Base-by-base conservation (phyloP, 805 yeast species). In the Kuraishia floccosa region DNA sequence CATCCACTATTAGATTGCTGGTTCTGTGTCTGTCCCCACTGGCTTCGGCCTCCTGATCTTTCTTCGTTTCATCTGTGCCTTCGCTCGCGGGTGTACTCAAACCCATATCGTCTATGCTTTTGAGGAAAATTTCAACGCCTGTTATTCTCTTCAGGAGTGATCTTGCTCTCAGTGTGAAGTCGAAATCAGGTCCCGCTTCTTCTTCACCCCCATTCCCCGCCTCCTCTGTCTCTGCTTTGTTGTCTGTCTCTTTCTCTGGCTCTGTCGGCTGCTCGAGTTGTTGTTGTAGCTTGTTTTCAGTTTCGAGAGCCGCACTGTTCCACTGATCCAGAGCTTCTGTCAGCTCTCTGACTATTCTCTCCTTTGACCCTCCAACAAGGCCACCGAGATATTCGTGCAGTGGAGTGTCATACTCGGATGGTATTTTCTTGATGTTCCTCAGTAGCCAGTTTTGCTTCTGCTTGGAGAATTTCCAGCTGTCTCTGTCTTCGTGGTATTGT, bases 401-500 rank as follows among this genome's bases (percentile, higher is more conserved):
- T 17, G 70, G 66, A 1, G 47, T 52, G 30, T 67, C 72, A 44
- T 78, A 81, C 7, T 60, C 54, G 0, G 54, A 57, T 3, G 76
- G 79, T 15, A 76, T 70, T 16, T 42, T 38, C 30, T 56, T 62
- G 20, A 79, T 52, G 47, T 82, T 74, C 44, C 73, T 75, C 39
- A 83, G 54, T 26, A 83, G 64, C 94, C 94, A 83, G 47, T 82
- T 82, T 52, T 83, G 94, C 40, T 83, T 82, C 58, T 77, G 87
- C 45, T 83, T 83, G 35, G 85, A 76, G 50, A 83, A 83, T 58
- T 83, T 83, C 94, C 94, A 83, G 35, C 65, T 61, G 0, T 56
- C 70, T 36, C 52, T 57, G 38, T 78, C 83, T 9, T 65, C 62
- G 4, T 56, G 48, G 44, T 64, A 83, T 32, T 68, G 76, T 35